Evolutionary conservation across 345 rosid species (phyloP), one percentile per base, ranked within the genome.

Genomic region (Arabidopsis suecica): DNA sequence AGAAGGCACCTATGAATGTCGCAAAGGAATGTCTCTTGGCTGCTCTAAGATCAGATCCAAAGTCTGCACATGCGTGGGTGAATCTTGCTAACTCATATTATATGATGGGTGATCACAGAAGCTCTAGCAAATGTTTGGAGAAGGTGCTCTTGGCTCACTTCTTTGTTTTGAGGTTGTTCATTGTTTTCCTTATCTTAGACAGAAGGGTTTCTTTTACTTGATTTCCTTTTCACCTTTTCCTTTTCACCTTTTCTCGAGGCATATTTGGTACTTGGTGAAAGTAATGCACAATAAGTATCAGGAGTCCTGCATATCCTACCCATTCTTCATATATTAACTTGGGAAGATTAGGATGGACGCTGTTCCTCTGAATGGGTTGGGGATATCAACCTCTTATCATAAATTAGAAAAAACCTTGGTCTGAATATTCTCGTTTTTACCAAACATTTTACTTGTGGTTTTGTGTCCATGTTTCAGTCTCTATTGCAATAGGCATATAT

Each of bases 91-190:
- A 87, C 79, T 96, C 96, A 65, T 90, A 87, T 73, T 83, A 78
- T 81, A 73, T 88, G 84, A 77, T 72, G 58, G 93, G 93, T 44
- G 99, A 92, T 83, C 87, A 90, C 81, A 85, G 86, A 80, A 95
- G 92, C 69, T 87, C 98, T 68, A 82, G 86, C 87, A 90, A 90
- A 80, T 95, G 99, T 83, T 88, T 95, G 93, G 98, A 95, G 91
- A 95, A 95, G 99, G 99, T 95, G 87, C 91, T 81, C 82, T 80
- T 83, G 82, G 82, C 76, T 87, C 69, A 77, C 83, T 83, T 84
- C 78, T 79, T 81, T 84, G 32, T 77, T 64, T 80, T 84, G 80
- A 83, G 86, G 86, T 82, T 84, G 81, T 87, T 82, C 69, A 69
- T 81, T 83, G 83, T 71, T 84, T 83, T 78, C 84, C 71, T 78